A percentile compares a stretch with the other conserved stretches of the same genome.
phyloP scores from a whole-genome alignment of 495 filamentous ascomycete species.

The Endocarpon pusillum region DNA sequence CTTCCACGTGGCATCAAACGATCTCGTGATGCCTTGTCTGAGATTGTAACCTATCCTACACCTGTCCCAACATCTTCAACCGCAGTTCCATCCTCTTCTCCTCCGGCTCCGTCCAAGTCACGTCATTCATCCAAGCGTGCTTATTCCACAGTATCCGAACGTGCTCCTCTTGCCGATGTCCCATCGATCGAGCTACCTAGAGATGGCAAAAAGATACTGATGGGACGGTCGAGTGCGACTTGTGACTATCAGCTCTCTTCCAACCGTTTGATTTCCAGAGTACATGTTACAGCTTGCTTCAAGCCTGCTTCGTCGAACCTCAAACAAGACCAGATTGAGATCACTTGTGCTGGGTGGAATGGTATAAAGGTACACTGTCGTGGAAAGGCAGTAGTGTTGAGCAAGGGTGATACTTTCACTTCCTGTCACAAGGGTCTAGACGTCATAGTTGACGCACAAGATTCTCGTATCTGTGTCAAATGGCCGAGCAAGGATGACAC shows the following conservation, averaged over 20 bases:
- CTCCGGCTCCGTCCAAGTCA: slow-evolving; percentile 34
- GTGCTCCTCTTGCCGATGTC: slow-evolving; percentile 65
- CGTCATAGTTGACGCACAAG: slow-evolving; percentile 91
- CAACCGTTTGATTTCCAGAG: slow-evolving; percentile 77
- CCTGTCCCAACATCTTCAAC: slow-evolving; percentile 88
- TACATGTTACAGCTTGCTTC: slow-evolving; percentile 81
- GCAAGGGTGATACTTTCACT: slow-evolving; percentile 75
- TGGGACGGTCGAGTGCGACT: slow-evolving; percentile 85
- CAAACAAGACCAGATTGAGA: slow-evolving; percentile 55
- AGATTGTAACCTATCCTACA: slow-evolving; percentile 49
- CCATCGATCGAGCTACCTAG: slow-evolving; percentile 65
- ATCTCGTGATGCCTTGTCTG: slow-evolving; percentile 34
- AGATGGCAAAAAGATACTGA: slow-evolving; percentile 62
- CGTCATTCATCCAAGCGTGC: slow-evolving; percentile 33
- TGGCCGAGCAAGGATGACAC: slow-evolving; percentile 41
- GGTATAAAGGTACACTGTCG: slow-evolving; percentile 85
- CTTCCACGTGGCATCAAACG: slow-evolving; percentile 60
- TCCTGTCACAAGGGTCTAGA: slow-evolving; percentile 80
- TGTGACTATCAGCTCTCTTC: slow-evolving; percentile 83
- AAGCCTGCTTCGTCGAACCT: slow-evolving; percentile 44
- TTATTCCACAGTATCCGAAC: slow-evolving; percentile 59
- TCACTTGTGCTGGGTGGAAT: slow-evolving; percentile 91
- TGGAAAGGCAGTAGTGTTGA: slow-evolving; percentile 69
- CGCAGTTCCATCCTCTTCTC: slow-evolving; percentile 78
- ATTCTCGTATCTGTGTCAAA: slow-evolving; percentile 69